A percentile compares a stretch with the other conserved stretches of the same genome.
Conservation (phyloP, 2,329 filamentous ascomycete genomes). For the Metarhizium album region DNA sequence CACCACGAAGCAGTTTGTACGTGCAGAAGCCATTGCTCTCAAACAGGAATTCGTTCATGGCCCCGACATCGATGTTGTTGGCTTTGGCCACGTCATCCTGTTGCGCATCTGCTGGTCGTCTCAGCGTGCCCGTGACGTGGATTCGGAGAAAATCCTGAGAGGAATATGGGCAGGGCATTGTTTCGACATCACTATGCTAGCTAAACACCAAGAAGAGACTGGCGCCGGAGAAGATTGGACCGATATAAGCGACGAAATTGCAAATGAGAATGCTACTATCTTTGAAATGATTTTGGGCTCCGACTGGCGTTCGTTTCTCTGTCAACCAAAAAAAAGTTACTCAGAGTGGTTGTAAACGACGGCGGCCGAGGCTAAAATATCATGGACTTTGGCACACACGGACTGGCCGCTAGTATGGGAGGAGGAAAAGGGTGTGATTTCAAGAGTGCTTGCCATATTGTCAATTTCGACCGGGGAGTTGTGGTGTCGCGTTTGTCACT, state of each 20-base stretch:
- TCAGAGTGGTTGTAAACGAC: too few relatives aligned
- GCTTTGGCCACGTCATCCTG: constrained; percentile 8
- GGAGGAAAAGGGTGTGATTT: too few relatives aligned
- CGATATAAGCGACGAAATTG: constrained; percentile 6
- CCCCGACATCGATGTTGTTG: not conserved
- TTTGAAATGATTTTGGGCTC: not conserved
- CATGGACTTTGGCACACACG: too few relatives aligned
- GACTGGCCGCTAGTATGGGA: too few relatives aligned
- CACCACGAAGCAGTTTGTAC: constrained; percentile 7
- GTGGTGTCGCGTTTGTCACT: too few relatives aligned
- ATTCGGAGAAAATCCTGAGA: not conserved
- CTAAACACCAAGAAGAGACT: not conserved
- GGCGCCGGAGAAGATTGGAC: not conserved
- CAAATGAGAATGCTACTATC: not conserved
- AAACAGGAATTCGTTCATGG: constrained; percentile 5
- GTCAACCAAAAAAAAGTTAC: not conserved
- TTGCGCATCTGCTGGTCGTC: constrained; percentile 8
- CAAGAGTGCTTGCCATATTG: too few relatives aligned
- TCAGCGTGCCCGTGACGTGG: not conserved
- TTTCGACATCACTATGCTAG: constrained; percentile 6
- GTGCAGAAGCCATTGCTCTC: constrained; percentile 7
- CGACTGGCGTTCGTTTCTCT: not conserved
- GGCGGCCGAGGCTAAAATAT: too few relatives aligned
- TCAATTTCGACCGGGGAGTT: too few relatives aligned
- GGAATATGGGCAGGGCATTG: constrained; percentile 8